Conservation (phyloP, 495 filamentous ascomycete species). For the Darksidea phi region DNA sequence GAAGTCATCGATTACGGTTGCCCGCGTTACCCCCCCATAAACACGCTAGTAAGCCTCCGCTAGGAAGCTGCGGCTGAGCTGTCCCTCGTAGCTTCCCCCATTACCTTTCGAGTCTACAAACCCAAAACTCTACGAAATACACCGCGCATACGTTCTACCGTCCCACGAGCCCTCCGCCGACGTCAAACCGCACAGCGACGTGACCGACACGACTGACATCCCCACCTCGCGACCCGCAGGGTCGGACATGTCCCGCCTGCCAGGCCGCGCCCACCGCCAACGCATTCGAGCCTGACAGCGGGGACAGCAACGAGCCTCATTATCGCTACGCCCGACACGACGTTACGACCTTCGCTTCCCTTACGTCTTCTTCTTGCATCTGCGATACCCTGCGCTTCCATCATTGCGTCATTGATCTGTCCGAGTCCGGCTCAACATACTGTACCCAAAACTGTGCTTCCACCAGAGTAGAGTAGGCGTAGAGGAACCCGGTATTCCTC, state of each 20-base stretch:
- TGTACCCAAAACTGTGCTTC: no score
- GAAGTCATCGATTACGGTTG: conserved; percentile 8
- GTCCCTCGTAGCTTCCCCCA: not conserved
- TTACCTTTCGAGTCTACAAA: not conserved
- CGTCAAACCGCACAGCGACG: conserved; percentile 20
- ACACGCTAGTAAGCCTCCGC: conserved; percentile 4
- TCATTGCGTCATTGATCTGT: conserved; percentile 13
- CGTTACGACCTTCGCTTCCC: conserved; percentile 21
- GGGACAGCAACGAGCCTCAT: not conserved
- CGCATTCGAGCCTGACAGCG: conserved; percentile 19
- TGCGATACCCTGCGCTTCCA: conserved; percentile 13
- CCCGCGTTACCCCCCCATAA: conserved; percentile 11
- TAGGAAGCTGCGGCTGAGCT: not conserved
- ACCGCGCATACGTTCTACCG: not conserved
- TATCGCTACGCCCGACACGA: conserved; percentile 26
- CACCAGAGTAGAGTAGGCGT: no score
- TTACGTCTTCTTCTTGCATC: not conserved
- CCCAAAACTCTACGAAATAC: not conserved
- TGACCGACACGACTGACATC: conserved; percentile 26
- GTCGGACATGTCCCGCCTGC: conserved; percentile 23
- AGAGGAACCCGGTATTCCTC: not conserved
- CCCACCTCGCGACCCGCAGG: conserved; percentile 24
- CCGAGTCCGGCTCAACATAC: not conserved
- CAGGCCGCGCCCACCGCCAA: conserved; percentile 30
- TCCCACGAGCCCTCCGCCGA: not conserved